Conservation (phyloP, 805 yeast genomes). For the Ogataea corticis region DNA sequence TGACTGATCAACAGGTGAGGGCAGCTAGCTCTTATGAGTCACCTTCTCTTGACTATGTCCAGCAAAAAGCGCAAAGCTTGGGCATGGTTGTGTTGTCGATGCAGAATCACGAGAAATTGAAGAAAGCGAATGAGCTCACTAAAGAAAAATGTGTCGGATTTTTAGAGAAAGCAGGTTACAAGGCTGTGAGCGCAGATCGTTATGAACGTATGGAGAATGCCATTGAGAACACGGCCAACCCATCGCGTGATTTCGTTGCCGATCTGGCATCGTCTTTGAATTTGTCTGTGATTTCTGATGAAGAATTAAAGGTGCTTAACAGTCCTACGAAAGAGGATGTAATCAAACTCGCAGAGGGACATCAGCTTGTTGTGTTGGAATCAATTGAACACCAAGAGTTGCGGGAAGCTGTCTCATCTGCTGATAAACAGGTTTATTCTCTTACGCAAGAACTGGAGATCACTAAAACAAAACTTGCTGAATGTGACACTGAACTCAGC, state of each 20-base stretch:
- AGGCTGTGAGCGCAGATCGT: slow-evolving; percentile 18
- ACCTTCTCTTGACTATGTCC: slow-evolving; percentile 32
- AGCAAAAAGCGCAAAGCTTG: slow-evolving; percentile 22
- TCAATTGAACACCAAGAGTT: slow-evolving; percentile 2
- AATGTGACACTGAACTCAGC: slow-evolving; percentile 3
- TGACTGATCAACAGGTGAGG: slow-evolving; percentile 24
- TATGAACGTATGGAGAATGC: slow-evolving; percentile 6
- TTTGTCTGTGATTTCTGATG: slow-evolving; percentile 17
- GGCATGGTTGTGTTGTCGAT: slow-evolving; percentile 17
- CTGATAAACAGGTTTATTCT: neutral
- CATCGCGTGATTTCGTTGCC: slow-evolving; percentile 33
- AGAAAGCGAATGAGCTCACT: slow-evolving; percentile 4
- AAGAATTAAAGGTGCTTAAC: slow-evolving; percentile 17
- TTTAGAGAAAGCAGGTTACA: slow-evolving; percentile 12
- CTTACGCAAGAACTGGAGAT: neutral
- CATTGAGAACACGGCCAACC: slow-evolving; percentile 5
- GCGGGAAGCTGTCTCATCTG: slow-evolving; percentile 1
- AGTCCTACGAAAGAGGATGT: slow-evolving; percentile 19
- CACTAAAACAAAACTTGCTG: neutral
- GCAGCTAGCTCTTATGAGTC: slow-evolving; percentile 18
- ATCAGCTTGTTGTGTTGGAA: slow-evolving; percentile 11
- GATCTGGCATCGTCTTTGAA: slow-evolving; percentile 33
- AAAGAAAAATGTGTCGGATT: slow-evolving; percentile 10
- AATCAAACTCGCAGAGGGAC: slow-evolving; percentile 7
- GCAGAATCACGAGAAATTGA: slow-evolving; percentile 6